Percentiles rank a stretch among this genome's conserved stretches.
Conservation (phyloP, 306 rosid genomes). For the Vachellia pachyceras region DNA sequence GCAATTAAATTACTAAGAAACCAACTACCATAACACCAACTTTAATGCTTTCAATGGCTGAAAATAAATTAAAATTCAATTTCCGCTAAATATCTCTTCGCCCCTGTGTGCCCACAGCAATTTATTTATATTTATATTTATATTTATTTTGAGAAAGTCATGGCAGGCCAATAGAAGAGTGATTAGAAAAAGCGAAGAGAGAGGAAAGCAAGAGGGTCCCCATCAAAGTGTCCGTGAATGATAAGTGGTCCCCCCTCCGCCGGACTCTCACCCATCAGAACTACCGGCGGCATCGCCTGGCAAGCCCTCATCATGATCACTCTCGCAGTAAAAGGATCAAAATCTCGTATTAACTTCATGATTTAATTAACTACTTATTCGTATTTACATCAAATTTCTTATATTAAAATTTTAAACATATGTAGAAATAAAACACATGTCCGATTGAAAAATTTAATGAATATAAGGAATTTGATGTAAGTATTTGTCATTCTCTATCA, state of each 20-base stretch:
- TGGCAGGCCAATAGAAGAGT: not conserved
- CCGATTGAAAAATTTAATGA: too few species aligned
- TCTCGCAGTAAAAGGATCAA: not conserved
- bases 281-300: not conserved
- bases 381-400: too few species aligned
- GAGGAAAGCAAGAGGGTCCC: constrained; percentile 42
- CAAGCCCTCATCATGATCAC: not conserved
- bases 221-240: constrained; percentile 35
- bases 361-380: too few species aligned
- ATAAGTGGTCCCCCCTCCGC: constrained; percentile 39
- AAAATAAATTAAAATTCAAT: not conserved
- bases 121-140: not conserved
- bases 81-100: not conserved
- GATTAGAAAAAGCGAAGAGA: not conserved
- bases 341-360: too few species aligned
- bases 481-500: too few species aligned
- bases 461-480: too few species aligned
- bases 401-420: too few species aligned
- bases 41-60: constrained; percentile 61
- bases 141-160: constrained; percentile 5
- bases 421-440: too few species aligned
- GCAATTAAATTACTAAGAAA: constrained; percentile 76
- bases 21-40: constrained; percentile 85
- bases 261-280: constrained; percentile 1
- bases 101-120: not conserved